A percentile compares a stretch with the other conserved stretches of the same genome.
These are phyloP conservation scores for Dioszegia crocea DNA, from an alignment of 768 basidiomycete species.

Conservation along the genomic window DNA sequence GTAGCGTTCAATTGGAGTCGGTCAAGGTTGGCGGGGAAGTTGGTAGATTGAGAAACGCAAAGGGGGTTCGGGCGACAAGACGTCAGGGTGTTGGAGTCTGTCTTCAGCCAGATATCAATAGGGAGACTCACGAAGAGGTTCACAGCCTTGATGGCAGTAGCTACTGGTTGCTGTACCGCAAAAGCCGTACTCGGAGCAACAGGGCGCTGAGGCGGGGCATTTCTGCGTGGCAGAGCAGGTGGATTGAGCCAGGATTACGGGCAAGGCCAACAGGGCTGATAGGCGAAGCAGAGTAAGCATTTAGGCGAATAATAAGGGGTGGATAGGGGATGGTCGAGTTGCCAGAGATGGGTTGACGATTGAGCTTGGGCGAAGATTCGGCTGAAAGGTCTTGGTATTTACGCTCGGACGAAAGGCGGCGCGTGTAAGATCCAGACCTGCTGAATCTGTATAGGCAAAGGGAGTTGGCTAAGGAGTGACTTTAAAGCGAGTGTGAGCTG, in stretches of 20 bases:
- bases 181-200: constrained; percentile 58
- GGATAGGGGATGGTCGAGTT: too few species aligned
- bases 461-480: too few species aligned
- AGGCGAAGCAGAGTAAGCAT: not conserved
- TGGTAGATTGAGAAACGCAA: constrained; percentile 58
- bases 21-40: constrained; percentile 51
- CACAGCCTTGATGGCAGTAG: constrained; percentile 81
- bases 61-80: constrained; percentile 68
- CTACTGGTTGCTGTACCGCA: constrained; percentile 53
- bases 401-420: not conserved
- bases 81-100: constrained; percentile 57
- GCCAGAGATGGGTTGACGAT: too few species aligned
- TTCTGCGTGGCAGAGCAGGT: constrained; percentile 24
- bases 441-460: too few species aligned
- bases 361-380: too few species aligned
- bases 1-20: constrained; percentile 65
- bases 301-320: not conserved
- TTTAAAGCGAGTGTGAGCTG: not conserved
- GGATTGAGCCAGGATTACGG: constrained; percentile 15
- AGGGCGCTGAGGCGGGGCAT: constrained; percentile 35
- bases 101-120: not conserved
- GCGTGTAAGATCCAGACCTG: too few species aligned
- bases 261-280: constrained; percentile 4
- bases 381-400: not conserved
- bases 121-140: constrained; percentile 57